phyloP scores from a whole-genome alignment of 2,329 filamentous ascomycete species.

The Drechslerella stenobrocha region DNA sequence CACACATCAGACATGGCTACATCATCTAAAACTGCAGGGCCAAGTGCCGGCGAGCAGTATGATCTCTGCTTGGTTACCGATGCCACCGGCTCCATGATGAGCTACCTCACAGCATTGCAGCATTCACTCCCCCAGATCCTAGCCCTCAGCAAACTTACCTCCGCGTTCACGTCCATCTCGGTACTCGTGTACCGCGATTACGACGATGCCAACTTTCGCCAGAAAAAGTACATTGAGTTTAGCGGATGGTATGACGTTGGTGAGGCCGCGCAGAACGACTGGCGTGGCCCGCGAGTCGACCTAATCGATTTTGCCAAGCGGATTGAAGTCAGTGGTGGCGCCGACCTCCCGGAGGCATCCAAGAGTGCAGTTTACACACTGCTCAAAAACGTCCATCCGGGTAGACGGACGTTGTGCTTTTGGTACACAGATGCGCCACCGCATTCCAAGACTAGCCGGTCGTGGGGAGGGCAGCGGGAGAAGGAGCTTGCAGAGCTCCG shows the following conservation, averaged over 20 bases:
- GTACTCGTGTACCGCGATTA: conserved; percentile 62
- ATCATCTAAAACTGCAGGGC: conserved; percentile 6
- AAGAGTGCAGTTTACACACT: conserved; percentile 60
- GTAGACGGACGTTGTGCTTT: conserved; percentile 60
- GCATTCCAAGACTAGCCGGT: conserved; percentile 55
- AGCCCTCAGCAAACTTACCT: conserved; percentile 59
- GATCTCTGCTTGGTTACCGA: conserved; percentile 60
- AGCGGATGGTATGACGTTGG: conserved; percentile 59
- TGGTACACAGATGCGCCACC: conserved; percentile 61
- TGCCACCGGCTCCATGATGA: conserved; percentile 59
- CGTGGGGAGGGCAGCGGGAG: conserved; percentile 53
- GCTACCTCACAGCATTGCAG: conserved; percentile 58
- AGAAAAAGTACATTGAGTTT: conserved; percentile 57
- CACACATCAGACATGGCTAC: too few relatives aligned
- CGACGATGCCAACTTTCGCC: conserved; percentile 50
- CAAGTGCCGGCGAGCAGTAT: conserved; percentile 53
- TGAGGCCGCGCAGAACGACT: conserved; percentile 36
- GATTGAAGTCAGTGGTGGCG: conserved; percentile 55
- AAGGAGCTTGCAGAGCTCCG: conserved; percentile 53
- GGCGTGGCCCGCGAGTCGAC: conserved; percentile 26
- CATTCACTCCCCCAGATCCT: conserved; percentile 61
- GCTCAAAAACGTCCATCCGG: conserved; percentile 59
- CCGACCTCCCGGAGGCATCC: conserved; percentile 59
- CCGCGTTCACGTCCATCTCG: conserved; percentile 60
- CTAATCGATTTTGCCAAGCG: conserved; percentile 55